Evolutionary conservation across 2,329 filamentous ascomycete genomes (phyloP).

Genomic region (Graphilbum fragrans): DNA sequence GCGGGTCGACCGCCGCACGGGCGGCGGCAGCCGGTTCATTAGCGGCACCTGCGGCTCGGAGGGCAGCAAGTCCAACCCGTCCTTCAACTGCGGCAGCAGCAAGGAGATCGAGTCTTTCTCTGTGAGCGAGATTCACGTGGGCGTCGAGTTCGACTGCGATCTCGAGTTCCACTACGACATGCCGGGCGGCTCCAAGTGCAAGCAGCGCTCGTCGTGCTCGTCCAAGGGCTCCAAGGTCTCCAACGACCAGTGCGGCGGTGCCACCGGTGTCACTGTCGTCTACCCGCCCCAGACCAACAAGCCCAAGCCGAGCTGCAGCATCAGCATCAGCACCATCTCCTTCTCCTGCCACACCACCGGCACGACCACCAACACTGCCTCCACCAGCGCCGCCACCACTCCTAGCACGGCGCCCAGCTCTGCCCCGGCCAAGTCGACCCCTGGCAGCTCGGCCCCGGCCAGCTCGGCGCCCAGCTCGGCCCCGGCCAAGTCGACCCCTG

Average conservation of each 20-base stretch:
- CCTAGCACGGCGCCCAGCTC: conserved; percentile 2
- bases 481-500: conserved; percentile 1
- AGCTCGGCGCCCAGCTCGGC: conserved; percentile 8
- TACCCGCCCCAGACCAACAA: conserved; percentile 47
- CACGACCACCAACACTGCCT: conserved; percentile 8
- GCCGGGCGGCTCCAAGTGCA: conserved; percentile 72
- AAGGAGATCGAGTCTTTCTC: conserved; percentile 52
- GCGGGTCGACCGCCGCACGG: conserved; percentile 35
- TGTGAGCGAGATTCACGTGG: conserved; percentile 60
- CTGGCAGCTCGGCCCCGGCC: not conserved
- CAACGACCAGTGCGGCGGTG: conserved; percentile 89
- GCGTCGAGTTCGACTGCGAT: conserved; percentile 61
- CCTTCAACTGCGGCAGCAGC: conserved; percentile 38
- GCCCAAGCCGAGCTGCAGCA: conserved; percentile 48
- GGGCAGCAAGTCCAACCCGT: conserved; percentile 35
- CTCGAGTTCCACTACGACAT: conserved; percentile 82
- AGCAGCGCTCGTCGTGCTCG: conserved; percentile 59
- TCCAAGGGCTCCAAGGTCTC: conserved; percentile 55
- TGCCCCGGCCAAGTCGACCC: not conserved
- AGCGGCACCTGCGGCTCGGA: conserved; percentile 37
- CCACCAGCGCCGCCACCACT: conserved; percentile 7
- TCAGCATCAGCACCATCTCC: conserved; percentile 61
- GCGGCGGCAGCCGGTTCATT: conserved; percentile 45
- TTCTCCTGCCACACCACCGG: conserved; percentile 52
- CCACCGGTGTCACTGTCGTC: conserved; percentile 65